Conservation (phyloP, 202 grass and related monocot species). For the Schoenoplectus tabernaemontani region DNA sequence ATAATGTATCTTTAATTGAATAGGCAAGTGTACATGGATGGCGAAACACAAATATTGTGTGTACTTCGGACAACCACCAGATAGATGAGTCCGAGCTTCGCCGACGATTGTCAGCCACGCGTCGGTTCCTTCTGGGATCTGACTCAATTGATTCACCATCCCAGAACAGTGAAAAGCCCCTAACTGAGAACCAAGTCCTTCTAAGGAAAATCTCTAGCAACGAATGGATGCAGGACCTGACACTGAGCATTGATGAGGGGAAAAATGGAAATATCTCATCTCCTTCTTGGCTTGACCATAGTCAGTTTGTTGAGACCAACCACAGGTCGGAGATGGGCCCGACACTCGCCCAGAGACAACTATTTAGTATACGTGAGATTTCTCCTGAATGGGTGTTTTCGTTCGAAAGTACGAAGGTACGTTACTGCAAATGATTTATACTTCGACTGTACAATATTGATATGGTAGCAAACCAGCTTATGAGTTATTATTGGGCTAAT, state of each 20-base stretch:
- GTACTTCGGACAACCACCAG: constrained; percentile 10
- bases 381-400: constrained; percentile 97
- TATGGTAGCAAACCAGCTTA: not conserved
- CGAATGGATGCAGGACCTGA: constrained; percentile 49
- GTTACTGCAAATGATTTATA: not conserved
- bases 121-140: constrained; percentile 72
- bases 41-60: constrained; percentile 37
- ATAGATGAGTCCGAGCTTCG: constrained; percentile 45
- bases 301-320: constrained; percentile 42
- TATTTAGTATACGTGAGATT: constrained; percentile 69
- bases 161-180: constrained; percentile 7
- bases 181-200: constrained; percentile 38
- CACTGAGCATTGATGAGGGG: constrained; percentile 27
- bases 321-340: constrained; percentile 26
- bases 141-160: constrained; percentile 46
- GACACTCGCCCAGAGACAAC: constrained; percentile 36
- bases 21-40: constrained; percentile 37
- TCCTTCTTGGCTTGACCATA: constrained; percentile 36
- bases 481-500: not conserved
- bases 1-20: constrained; percentile 30
- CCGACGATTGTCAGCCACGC: constrained; percentile 63
- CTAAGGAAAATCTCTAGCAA: constrained; percentile 33
- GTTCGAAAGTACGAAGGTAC: constrained; percentile 82
- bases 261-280: constrained; percentile 36
- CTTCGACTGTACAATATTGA: not conserved